A percentile compares a stretch with the other conserved stretches of the same genome.
Conservation (phyloP, 202 grass and related monocot genomes). For the Schoenoplectus triqueter region DNA sequence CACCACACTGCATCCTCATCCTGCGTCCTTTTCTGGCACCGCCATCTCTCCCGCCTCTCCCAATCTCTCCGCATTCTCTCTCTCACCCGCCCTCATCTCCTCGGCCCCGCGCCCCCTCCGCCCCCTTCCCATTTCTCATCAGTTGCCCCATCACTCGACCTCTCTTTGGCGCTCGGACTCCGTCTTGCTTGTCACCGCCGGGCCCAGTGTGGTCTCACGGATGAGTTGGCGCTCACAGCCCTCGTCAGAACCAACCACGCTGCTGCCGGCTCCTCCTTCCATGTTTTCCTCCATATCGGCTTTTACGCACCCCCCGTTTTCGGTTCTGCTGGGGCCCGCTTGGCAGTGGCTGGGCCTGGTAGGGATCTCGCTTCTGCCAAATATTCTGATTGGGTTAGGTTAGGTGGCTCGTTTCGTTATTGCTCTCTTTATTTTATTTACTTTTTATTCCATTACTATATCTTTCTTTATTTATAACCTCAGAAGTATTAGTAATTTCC, state of each 20-base stretch:
- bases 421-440: not conserved
- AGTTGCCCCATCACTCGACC: conserved; percentile 29
- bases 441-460: not conserved
- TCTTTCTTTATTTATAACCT: conserved; percentile 16
- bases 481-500: not conserved
- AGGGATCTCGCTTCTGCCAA: conserved; percentile 64
- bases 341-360: conserved; percentile 63
- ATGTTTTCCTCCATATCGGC: conserved; percentile 64
- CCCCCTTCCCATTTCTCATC: not conserved
- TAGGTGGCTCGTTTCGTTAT: not conserved
- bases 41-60: conserved; percentile 47
- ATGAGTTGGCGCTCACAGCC: conserved; percentile 61
- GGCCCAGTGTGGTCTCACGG: not conserved
- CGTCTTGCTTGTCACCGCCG: conserved; percentile 41
- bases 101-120: not conserved
- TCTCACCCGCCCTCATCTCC: conserved; percentile 22
- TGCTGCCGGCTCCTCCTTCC: conserved; percentile 46
- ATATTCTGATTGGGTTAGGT: conserved; percentile 73
- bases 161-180: conserved; percentile 48
- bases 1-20: conserved; percentile 17
- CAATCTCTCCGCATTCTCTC: conserved; percentile 37
- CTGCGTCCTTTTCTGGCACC: conserved; percentile 50
- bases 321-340: conserved; percentile 48
- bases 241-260: conserved; percentile 48
- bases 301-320: conserved; percentile 57